A percentile compares a stretch with the other conserved stretches of the same genome.
These are phyloP conservation scores for Hypoxylon cercidicola DNA, from an alignment of 495 filamentous ascomycete genomes.

Conservation along the genomic window DNA sequence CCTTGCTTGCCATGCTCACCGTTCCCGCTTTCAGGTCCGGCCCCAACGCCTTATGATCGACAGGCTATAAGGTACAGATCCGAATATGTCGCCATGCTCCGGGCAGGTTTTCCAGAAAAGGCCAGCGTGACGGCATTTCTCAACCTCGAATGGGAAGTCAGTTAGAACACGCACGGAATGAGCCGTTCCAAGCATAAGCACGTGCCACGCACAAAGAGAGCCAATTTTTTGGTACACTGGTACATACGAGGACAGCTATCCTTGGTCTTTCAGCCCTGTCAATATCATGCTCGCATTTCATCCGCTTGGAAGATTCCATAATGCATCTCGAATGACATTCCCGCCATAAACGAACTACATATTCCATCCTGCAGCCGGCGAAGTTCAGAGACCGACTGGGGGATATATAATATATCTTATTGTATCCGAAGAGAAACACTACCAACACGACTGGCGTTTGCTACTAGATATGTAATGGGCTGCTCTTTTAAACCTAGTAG, in stretches of 20 bases:
- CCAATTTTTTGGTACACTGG: slow-evolving; percentile 20
- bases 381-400: too few species aligned
- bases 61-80: slow-evolving; percentile 29
- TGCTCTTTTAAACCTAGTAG: slow-evolving; percentile 14
- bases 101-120: slow-evolving; percentile 30
- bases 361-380: too few species aligned
- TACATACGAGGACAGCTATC: slow-evolving; percentile 6
- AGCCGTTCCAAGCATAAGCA: slow-evolving; percentile 33
- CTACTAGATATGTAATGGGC: slow-evolving; percentile 9
- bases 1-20: slow-evolving; percentile 14
- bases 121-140: slow-evolving; percentile 16
- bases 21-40: slow-evolving; percentile 38
- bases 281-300: slow-evolving; percentile 14
- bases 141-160: slow-evolving; percentile 29
- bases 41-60: slow-evolving; percentile 36
- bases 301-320: neutral
- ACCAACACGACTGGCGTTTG: too few species aligned
- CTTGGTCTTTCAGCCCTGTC: slow-evolving; percentile 38
- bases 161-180: slow-evolving; percentile 20
- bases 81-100: slow-evolving; percentile 38
- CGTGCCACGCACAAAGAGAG: slow-evolving; percentile 22
- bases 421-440: too few species aligned
- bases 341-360: too few species aligned
- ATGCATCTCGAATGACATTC: too few species aligned
- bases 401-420: too few species aligned